Conservation (phyloP, 2,329 filamentous ascomycete species). For the Geosmithia putterillii region DNA sequence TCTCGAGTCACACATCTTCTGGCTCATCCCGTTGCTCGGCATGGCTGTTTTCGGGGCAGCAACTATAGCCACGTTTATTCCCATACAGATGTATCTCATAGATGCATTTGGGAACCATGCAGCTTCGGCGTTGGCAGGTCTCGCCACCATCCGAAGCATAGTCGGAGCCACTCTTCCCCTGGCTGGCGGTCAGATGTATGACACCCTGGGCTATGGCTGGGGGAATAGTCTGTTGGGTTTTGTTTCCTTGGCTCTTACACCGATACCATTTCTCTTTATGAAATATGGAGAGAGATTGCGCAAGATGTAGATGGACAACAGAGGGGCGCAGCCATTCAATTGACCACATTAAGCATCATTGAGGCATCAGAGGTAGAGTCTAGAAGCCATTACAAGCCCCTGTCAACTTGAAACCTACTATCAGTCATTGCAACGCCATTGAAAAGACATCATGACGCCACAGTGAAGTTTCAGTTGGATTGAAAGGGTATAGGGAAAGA, state of each 20-base stretch:
- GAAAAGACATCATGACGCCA: no score
- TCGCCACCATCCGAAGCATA: slow-evolving; percentile 36
- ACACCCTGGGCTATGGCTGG: slow-evolving; percentile 30
- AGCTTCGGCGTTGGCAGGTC: slow-evolving; percentile 39
- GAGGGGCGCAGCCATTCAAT: no score
- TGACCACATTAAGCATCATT: no score
- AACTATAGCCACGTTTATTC: slow-evolving; percentile 14
- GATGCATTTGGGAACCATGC: slow-evolving; percentile 31
- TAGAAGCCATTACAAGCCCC: no score
- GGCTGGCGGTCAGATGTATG: slow-evolving; percentile 29
- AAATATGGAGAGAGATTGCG: slow-evolving; percentile 21
- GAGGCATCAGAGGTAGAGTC: no score
- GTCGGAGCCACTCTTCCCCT: slow-evolving; percentile 50
- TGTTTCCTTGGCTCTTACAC: slow-evolving; percentile 23
- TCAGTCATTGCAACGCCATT: no score
- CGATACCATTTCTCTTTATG: slow-evolving; percentile 22
- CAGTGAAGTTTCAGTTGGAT: no score
- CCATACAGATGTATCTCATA: slow-evolving; percentile 43
- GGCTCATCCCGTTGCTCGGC: slow-evolving; percentile 35
- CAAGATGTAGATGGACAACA: no score
- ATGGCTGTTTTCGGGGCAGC: slow-evolving; percentile 25
- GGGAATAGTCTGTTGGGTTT: slow-evolving; percentile 24
- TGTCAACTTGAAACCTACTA: no score
- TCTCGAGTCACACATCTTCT: slow-evolving; percentile 30
- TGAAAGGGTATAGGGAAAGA: no score